Evolutionary conservation across 2,329 filamentous ascomycete genomes (phyloP).

Genomic region (Alternaria viburni): DNA sequence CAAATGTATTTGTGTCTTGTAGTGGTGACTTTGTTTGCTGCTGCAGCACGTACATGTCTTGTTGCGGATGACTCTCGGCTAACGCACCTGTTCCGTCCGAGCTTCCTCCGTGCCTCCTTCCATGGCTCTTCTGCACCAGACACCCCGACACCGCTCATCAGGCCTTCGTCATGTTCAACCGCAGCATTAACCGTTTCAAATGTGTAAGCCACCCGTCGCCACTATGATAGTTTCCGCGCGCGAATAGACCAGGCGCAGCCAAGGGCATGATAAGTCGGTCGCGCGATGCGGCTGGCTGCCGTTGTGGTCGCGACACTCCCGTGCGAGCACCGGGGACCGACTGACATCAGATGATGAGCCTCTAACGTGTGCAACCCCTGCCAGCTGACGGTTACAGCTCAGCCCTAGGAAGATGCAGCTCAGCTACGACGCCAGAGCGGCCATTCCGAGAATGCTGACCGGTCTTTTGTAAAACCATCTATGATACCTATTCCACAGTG

Average conservation of each 20-base stretch:
- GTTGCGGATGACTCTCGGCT: background rate
- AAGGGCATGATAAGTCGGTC: background rate
- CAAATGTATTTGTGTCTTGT: background rate
- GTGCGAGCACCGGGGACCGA: background rate
- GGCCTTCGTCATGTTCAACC: background rate
- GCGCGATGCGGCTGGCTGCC: conserved; percentile 10
- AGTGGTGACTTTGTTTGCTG: background rate
- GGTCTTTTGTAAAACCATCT: background rate
- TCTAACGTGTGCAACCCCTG: conserved; percentile 12
- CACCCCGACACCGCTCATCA: background rate
- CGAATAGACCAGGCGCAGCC: background rate
- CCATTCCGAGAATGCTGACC: background rate
- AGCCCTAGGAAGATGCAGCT: conserved; percentile 15
- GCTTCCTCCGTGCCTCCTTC: background rate
- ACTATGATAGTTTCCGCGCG: background rate
- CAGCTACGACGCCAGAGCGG: conserved; percentile 16
- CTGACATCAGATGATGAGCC: conserved; percentile 8
- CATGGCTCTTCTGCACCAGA: background rate
- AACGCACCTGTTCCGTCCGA: background rate
- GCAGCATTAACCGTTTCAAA: background rate
- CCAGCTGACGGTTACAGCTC: conserved; percentile 23
- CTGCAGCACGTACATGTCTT: background rate
- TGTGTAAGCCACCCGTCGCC: background rate
- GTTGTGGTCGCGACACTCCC: conserved; percentile 8
- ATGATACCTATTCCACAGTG: background rate